Base-by-base conservation (phyloP, 768 basidiomycete genomes). In the Coprinellus aureogranulatus region DNA sequence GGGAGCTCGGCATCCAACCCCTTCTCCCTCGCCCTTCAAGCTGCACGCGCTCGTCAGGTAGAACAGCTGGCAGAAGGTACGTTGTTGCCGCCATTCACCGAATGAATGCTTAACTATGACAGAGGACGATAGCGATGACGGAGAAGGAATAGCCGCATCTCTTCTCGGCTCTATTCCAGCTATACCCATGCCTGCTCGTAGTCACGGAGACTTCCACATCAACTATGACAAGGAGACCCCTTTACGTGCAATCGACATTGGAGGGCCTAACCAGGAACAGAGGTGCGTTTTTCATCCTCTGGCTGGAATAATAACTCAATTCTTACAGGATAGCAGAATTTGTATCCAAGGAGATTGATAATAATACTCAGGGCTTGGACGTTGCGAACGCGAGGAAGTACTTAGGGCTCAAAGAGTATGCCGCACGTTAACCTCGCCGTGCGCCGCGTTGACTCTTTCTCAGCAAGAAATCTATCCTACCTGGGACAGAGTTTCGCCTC, bases 401-500 rank as follows among this genome's bases (percentile, higher is more conserved):
- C 18, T 75, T 88, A 12, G 80, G 78, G 1, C 68, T 88, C 11
- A 65, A 70, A 64, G 71, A 76, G 86, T 86, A 53, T n/a, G n/a
- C n/a, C 25, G 76, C 23, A n/a, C 10, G 3, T 18, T 16, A 47
- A 22, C 51, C 12, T 25, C 39, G 11, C 12, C 37, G 18, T 53
- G 18, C 11, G 2, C 0, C 41, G 16, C 31, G 12, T n/a, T 54
- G 23, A 59, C 30, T n/a, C 12, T 28, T 41, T 26, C n/a, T 57
- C 59, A 84, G 82, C 59, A 65, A 79, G 26, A 75, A 76, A 44
- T 84, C 88, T 57, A 64, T 83, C 18, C 67, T 94, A 1, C 86
- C 87, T 0, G 89, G 89, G 0, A 71, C 92, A 59, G 84, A 86
- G 65, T 82, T 91, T 11, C 78, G 83, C 3, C 75, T 92, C 9